phyloP scores from a whole-genome alignment of 192 early-diverging fungal genomes.

The Coemansia sp. region DNA sequence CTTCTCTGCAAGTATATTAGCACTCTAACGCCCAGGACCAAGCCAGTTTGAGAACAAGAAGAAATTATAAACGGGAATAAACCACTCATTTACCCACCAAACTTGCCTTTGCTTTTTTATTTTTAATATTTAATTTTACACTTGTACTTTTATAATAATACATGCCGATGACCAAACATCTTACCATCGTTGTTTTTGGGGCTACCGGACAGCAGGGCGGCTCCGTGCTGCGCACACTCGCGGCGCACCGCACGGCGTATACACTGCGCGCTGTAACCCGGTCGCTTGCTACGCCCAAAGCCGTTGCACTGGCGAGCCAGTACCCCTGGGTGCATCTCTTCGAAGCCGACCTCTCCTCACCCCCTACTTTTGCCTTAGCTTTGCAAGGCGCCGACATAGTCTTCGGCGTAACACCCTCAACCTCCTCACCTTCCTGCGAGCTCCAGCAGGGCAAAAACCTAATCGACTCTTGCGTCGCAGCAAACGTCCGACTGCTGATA shows the following conservation, averaged over 20 bases:
- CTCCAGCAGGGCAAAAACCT: slow-evolving; percentile 14
- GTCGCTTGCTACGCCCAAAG: neutral
- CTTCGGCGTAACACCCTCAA: slow-evolving; percentile 19
- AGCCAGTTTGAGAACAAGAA: no score
- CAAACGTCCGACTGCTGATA: slow-evolving; percentile 7
- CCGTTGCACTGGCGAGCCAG: slow-evolving; percentile 3
- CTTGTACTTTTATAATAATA: no score
- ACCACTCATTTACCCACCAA: neutral
- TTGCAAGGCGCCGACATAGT: slow-evolving; percentile 14
- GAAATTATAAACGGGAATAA: neutral
- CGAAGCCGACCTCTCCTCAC: slow-evolving; percentile 12
- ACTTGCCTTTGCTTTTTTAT: neutral
- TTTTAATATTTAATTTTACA: no score
- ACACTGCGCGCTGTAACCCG: slow-evolving; percentile 19
- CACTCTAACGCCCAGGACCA: no score
- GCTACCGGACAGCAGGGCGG: slow-evolving; percentile 29
- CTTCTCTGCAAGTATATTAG: no score
- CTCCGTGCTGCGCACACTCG: slow-evolving; percentile 19
- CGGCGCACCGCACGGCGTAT: slow-evolving; percentile 5
- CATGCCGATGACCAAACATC: slow-evolving; percentile 6
- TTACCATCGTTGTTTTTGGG: slow-evolving; percentile 19
- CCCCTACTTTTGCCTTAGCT: neutral
- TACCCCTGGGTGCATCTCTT: slow-evolving; percentile 16
- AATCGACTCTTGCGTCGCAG: slow-evolving; percentile 13
- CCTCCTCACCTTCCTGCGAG: slow-evolving; percentile 3